phyloP scores from a whole-genome alignment of 1,284 basidiomycete genomes.

The Tylopilus orsonianus region DNA sequence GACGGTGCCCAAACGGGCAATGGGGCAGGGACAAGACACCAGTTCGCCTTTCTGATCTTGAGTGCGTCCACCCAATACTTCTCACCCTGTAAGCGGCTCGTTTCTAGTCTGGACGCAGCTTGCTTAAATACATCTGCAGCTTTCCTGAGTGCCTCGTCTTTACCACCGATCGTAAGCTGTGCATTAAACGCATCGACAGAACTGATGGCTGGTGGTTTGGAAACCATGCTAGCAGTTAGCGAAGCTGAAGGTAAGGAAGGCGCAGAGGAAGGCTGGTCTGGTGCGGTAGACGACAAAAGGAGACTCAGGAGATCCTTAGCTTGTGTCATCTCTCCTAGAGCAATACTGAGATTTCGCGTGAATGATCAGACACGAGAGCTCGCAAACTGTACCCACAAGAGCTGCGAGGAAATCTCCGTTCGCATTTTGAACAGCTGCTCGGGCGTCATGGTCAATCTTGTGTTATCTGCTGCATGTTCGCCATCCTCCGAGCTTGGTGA shows the following conservation, averaged over 20 bases:
- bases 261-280: slow-evolving; percentile 23
- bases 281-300: slow-evolving; percentile 47
- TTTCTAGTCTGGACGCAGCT: slow-evolving; percentile 68
- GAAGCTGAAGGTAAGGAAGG: slow-evolving; percentile 35
- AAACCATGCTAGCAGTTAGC: slow-evolving; percentile 63
- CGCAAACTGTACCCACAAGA: slow-evolving; percentile 51
- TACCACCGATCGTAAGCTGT: slow-evolving; percentile 70
- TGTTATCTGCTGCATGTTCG: slow-evolving; percentile 32
- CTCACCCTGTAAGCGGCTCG: slow-evolving; percentile 57
- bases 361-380: slow-evolving; percentile 10
- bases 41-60: slow-evolving; percentile 69
- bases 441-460: slow-evolving; percentile 57
- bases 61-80: slow-evolving; percentile 79
- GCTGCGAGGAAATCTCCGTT: slow-evolving; percentile 62
- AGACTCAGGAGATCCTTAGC: slow-evolving; percentile 64
- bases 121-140: slow-evolving; percentile 67
- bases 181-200: slow-evolving; percentile 75
- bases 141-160: slow-evolving; percentile 72
- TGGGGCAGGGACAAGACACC: slow-evolving; percentile 75
- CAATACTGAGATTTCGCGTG: slow-evolving; percentile 47
- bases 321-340: slow-evolving; percentile 74
- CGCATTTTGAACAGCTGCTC: slow-evolving; percentile 75
- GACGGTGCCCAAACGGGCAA: slow-evolving; percentile 64
- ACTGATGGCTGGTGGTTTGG: slow-evolving; percentile 58
- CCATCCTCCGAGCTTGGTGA: slow-evolving; percentile 29